phyloP scores from a whole-genome alignment of 768 basidiomycete genomes.

The Amanita phalloides region DNA sequence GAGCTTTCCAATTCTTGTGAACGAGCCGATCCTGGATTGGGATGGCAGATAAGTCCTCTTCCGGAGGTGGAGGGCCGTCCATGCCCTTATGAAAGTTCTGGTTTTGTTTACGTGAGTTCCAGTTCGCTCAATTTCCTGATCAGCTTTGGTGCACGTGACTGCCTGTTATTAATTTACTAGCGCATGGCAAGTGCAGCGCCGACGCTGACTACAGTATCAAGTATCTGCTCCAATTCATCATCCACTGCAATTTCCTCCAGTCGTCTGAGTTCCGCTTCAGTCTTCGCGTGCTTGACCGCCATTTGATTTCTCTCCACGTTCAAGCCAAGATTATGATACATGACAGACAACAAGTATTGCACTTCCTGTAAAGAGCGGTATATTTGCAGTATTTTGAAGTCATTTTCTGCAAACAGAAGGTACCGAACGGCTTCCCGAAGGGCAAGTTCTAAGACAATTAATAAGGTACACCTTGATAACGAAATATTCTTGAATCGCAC shows the following conservation, averaged over 20 bases:
- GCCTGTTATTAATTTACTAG: not conserved
- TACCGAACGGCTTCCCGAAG: slow-evolving; percentile 51
- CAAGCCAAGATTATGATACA: slow-evolving; percentile 62
- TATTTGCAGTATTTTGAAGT: slow-evolving; percentile 52
- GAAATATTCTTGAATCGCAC: slow-evolving; percentile 20
- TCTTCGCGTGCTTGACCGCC: slow-evolving; percentile 35
- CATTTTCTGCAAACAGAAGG: slow-evolving; percentile 53
- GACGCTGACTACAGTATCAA: slow-evolving; percentile 47
- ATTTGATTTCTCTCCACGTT: slow-evolving; percentile 42
- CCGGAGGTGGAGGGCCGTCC: slow-evolving; percentile 87
- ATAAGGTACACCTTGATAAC: not conserved
- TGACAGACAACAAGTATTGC: slow-evolving; percentile 59
- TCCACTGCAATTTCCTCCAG: slow-evolving; percentile 37
- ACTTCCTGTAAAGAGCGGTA: slow-evolving; percentile 51
- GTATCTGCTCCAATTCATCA: slow-evolving; percentile 39
- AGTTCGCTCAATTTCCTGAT: not conserved
- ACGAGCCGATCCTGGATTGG: slow-evolving; percentile 70
- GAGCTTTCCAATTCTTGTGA: slow-evolving; percentile 99
- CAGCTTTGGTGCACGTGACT: slow-evolving; percentile 2
- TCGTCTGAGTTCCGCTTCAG: slow-evolving; percentile 27
- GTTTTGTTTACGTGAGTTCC: slow-evolving; percentile 5
- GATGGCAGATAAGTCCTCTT: slow-evolving; percentile 85
- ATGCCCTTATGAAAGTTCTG: slow-evolving; percentile 26
- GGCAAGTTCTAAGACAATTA: slow-evolving; percentile 20
- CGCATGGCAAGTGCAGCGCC: slow-evolving; percentile 43